phyloP scores from a whole-genome alignment of 495 filamentous ascomycete species.

The Pyrenopolyporus hunteri region DNA sequence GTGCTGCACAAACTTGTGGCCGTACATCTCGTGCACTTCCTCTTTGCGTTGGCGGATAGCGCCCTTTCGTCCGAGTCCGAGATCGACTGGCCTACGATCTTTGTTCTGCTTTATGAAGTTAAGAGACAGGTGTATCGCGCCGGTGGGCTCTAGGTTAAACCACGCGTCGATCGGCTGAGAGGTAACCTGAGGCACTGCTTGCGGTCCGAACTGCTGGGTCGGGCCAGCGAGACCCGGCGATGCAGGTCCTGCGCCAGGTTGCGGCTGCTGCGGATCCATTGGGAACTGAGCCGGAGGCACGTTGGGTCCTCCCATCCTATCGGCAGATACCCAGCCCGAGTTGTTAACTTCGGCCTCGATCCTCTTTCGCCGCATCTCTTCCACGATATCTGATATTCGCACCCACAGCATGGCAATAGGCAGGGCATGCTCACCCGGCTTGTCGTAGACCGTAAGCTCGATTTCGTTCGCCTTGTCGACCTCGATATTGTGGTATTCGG shows the following conservation, averaged over 20 bases:
- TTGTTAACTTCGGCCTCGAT: constrained; percentile 92
- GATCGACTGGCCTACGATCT: constrained; percentile 70
- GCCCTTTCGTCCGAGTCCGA: constrained; percentile 91
- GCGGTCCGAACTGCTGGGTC: constrained; percentile 30
- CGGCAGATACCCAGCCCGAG: constrained; percentile 95
- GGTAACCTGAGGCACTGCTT: constrained; percentile 50
- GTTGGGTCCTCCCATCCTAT: constrained; percentile 72
- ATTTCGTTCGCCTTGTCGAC: constrained; percentile 99
- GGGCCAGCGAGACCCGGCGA: constrained; percentile 34
- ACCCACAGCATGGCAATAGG: constrained; percentile 97
- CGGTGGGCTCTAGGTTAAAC: constrained; percentile 96
- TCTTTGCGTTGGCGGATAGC: constrained; percentile 97
- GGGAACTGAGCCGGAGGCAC: constrained; percentile 58
- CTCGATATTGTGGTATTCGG: constrained; percentile 86
- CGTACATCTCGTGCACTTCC: constrained; percentile 96
- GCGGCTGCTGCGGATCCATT: constrained; percentile 57
- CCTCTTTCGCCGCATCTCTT: constrained; percentile 96
- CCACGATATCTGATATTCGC: constrained; percentile 93
- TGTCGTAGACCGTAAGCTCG: constrained; percentile 96
- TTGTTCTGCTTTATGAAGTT: constrained; percentile 77
- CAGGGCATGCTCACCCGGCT: constrained; percentile 83
- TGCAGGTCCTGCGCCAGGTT: constrained; percentile 44
- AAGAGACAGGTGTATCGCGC: constrained; percentile 76
- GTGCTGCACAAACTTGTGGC: constrained; percentile 96
- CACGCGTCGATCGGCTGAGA: constrained; percentile 84